phyloP scores from a whole-genome alignment of 352 stramenopile genomes.

The Thraustotheca clavata region DNA sequence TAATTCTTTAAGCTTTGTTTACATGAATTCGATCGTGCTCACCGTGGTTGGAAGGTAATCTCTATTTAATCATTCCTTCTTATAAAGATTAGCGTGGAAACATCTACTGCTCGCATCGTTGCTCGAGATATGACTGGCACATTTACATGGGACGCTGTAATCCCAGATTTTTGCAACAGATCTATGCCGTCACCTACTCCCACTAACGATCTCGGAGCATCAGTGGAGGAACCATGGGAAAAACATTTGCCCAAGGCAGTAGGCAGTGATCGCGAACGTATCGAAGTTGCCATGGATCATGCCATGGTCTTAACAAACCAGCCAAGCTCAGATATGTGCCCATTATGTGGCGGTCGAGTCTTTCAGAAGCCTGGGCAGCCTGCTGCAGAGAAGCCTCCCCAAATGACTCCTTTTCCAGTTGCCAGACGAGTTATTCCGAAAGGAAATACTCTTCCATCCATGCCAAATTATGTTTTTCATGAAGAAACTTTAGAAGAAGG shows the following conservation, averaged over 20 bases:
- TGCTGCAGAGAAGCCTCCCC: not conserved
- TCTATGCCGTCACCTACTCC: not conserved
- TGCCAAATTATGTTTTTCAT: constrained; percentile 18
- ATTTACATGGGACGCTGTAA: constrained; percentile 71
- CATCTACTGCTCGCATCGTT: constrained; percentile 62
- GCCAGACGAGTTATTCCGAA: constrained; percentile 1
- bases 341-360: constrained; percentile 15
- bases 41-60: constrained; percentile 58
- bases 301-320: not conserved
- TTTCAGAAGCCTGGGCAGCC: not conserved
- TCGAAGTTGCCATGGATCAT: constrained; percentile 20
- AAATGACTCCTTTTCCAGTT: constrained; percentile 14
- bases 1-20: constrained; percentile 71
- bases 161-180: not conserved
- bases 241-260: not conserved
- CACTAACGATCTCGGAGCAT: not conserved
- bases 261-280: not conserved
- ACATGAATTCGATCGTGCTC: constrained; percentile 83
- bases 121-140: constrained; percentile 77
- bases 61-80: not conserved
- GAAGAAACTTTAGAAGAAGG: not conserved
- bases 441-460: constrained; percentile 16
- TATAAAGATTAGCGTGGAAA: constrained; percentile 33
- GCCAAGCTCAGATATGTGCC: constrained; percentile 16
- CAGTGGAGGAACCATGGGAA: not conserved